phyloP scores from a whole-genome alignment of 345 rosid genomes.

The Melaleuca alternifolia region DNA sequence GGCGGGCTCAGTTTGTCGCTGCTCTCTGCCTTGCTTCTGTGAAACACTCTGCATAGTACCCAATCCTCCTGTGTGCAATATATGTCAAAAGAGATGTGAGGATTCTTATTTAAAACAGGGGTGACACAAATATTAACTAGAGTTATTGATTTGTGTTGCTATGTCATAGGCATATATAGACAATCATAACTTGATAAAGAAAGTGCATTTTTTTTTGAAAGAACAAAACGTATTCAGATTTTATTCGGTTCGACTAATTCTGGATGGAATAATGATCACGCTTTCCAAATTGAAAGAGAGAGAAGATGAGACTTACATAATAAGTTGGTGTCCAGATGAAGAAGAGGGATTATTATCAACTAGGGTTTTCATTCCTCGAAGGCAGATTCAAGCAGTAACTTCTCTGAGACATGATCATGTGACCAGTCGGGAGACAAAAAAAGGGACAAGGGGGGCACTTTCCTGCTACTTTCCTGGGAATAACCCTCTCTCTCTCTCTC shows the following conservation, averaged over 20 bases:
- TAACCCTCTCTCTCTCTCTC: not conserved
- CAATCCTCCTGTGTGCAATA: slow-evolving; percentile 68
- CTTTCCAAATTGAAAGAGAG: not conserved
- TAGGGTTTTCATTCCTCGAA: not conserved
- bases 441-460: not conserved
- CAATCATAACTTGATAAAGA: not conserved
- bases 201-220: not conserved
- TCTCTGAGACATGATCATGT: not conserved
- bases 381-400: not conserved
- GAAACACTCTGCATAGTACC: slow-evolving; percentile 89
- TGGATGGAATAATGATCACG: not conserved
- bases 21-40: slow-evolving; percentile 47
- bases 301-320: not conserved
- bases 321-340: not conserved
- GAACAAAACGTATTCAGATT: not conserved
- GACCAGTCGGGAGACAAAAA: not conserved
- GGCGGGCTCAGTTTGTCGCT: slow-evolving; percentile 10
- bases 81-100: not conserved
- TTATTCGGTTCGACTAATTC: not conserved
- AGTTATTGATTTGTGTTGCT: not conserved
- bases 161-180: not conserved
- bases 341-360: not conserved
- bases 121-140: not conserved
- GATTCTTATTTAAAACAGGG: not conserved
- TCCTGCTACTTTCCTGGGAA: not conserved